Conservation (phyloP, 768 basidiomycete species). For the Mycena polygramma region DNA sequence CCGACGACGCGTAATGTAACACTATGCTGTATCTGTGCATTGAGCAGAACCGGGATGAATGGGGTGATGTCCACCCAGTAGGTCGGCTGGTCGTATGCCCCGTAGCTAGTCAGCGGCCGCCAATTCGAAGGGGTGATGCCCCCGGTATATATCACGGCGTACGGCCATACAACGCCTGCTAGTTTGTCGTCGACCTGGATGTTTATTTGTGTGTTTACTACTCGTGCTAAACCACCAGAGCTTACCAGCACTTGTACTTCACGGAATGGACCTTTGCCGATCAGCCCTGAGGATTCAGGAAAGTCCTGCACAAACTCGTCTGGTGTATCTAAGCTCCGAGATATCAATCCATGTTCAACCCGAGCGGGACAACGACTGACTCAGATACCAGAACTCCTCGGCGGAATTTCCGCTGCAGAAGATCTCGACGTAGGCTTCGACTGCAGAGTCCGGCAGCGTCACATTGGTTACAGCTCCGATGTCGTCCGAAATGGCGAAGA, state of each 20-base stretch:
- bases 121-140: conserved; percentile 64
- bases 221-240: neutral
- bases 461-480: conserved; percentile 54
- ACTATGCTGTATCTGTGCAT: conserved; percentile 62
- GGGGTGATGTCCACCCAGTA: conserved; percentile 76
- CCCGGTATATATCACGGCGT: conserved; percentile 70
- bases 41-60: conserved; percentile 64
- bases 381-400: conserved; percentile 73
- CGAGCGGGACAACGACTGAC: conserved; percentile 44
- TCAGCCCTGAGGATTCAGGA: conserved; percentile 58
- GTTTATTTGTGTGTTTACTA: no score
- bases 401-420: conserved; percentile 70
- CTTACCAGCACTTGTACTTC: conserved; percentile 66
- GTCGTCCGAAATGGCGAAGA: conserved; percentile 45
- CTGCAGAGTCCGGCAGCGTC: conserved; percentile 65
- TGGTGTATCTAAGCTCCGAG: conserved; percentile 60
- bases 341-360: neutral
- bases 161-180: conserved; percentile 68
- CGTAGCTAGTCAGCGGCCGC: conserved; percentile 73
- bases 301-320: conserved; percentile 63
- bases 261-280: conserved; percentile 68
- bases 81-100: conserved; percentile 73
- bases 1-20: conserved; percentile 71
- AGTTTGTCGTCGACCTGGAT: conserved; percentile 60
- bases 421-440: conserved; percentile 69